Evolutionary conservation across 2,329 filamentous ascomycete genomes (phyloP).

Genomic region (Neonectria faginata): DNA sequence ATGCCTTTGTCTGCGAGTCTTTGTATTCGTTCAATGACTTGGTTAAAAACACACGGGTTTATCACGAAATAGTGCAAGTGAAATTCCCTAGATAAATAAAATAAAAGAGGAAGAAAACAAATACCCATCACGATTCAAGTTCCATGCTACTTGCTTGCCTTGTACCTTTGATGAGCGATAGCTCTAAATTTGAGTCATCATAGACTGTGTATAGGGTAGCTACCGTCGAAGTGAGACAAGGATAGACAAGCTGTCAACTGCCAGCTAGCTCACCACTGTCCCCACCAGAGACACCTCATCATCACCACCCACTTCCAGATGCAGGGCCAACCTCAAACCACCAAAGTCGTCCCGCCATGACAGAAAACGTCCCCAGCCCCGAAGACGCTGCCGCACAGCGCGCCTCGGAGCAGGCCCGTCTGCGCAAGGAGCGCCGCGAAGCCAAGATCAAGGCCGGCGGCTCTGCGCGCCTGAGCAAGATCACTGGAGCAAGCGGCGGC

Average conservation of each 20-base stretch:
- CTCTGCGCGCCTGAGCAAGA: slow-evolving; percentile 76
- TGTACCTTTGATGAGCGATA: neutral
- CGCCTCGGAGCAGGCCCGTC: slow-evolving; percentile 74
- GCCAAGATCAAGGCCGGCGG: slow-evolving; percentile 82
- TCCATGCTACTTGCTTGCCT: no score
- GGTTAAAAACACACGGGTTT: no score
- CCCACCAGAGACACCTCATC: slow-evolving; percentile 18
- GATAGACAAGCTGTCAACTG: slow-evolving; percentile 22
- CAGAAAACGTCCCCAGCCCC: slow-evolving; percentile 51
- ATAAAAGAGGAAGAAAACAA: no score
- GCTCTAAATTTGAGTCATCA: neutral
- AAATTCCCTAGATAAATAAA: no score
- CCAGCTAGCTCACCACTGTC: slow-evolving; percentile 5
- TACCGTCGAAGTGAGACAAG: neutral
- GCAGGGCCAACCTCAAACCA: neutral
- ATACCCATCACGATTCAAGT: no score
- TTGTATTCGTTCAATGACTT: no score
- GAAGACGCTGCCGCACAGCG: slow-evolving; percentile 62
- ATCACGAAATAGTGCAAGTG: no score
- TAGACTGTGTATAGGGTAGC: slow-evolving; percentile 15
- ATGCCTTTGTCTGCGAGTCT: no score
- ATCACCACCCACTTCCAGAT: slow-evolving; percentile 18
- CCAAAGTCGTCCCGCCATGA: slow-evolving; percentile 49
- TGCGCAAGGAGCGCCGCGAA: slow-evolving; percentile 82
- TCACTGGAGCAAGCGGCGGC: slow-evolving; percentile 74